Evolutionary conservation across 2,329 filamentous ascomycete species (phyloP), one percentile per base, ranked within the genome.

Genomic region (Hypocrella siamensis): DNA sequence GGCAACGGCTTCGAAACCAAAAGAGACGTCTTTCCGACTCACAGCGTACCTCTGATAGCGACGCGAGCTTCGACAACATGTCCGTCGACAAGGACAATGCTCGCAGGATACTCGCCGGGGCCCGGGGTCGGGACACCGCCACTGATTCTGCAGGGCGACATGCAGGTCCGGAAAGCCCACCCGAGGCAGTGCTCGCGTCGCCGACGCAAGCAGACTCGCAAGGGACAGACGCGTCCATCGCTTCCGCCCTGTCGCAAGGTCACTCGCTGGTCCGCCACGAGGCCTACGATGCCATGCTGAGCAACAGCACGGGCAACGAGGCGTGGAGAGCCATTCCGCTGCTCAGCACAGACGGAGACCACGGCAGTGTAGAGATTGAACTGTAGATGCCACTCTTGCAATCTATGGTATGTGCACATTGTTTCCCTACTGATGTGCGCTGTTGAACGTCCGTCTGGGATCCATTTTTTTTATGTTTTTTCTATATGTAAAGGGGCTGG

Each of bases 291-390:
- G 40, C 39, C n/a, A 57, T 54, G 46, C 33, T 51, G 0, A 37
- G 38, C 14, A 52, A 53, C 19, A 29, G 22, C 26, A 31, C 45
- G 5, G 32, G 35, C 6, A 42, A 42, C 5, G 44, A 39, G 5
- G 38, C 40, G 3, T 58, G 56, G 54, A 36, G 31, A 4, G 29
- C 48, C 0, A 46, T 58, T 7, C 37, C 41, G 3, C 40, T 60
- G 8, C 41, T 60, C 19, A 58, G 54, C 0, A 54, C 52, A 1
- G 49, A 38, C 19, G 40, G 47, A 16, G 42, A 54, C 21, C 51
- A 60, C 30, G 51, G 45, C 1, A 27, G 24, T 2, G 31, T 32
- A 8, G 56, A 60, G 4, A 32, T 37, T 19, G 55, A 57, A 17
- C 43, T 60, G 3, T 56, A 40, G 44, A 19, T 22, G 21, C n/a